Evolutionary conservation across 1,139 yeast species (phyloP).

Genomic region (Yamadazyma songkhlaensis): DNA sequence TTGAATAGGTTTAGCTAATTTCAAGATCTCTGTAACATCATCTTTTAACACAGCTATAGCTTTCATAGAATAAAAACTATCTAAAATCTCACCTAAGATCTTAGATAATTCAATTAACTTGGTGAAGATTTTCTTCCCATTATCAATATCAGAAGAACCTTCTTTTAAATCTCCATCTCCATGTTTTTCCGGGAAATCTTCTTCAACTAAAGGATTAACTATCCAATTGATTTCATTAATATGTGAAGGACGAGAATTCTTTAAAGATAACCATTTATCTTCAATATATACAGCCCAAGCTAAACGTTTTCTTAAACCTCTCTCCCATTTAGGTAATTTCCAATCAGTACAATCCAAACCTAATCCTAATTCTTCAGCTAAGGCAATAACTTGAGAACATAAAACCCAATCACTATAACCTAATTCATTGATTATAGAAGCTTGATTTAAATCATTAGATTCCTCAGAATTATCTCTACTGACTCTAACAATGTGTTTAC

Average conservation of each 20-base stretch:
- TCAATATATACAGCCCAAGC: slow-evolving; percentile 94
- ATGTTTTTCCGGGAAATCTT: slow-evolving; percentile 71
- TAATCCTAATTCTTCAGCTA: slow-evolving; percentile 82
- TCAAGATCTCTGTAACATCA: slow-evolving; percentile 63
- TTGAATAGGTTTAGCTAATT: slow-evolving; percentile 82
- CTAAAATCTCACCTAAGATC: slow-evolving; percentile 70
- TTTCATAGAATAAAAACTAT: slow-evolving; percentile 65
- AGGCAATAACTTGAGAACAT: slow-evolving; percentile 80
- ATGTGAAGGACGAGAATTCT: slow-evolving; percentile 81
- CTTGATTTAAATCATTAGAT: slow-evolving; percentile 1
- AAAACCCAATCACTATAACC: slow-evolving; percentile 78
- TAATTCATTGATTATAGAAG: slow-evolving; percentile 27
- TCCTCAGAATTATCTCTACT: slow-evolving; percentile 8
- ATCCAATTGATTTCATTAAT: slow-evolving; percentile 67
- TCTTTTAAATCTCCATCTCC: slow-evolving; percentile 57
- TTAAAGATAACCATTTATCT: slow-evolving; percentile 82
- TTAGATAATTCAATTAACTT: slow-evolving; percentile 66
- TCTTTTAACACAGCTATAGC: slow-evolving; percentile 52
- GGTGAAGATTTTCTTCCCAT: slow-evolving; percentile 69
- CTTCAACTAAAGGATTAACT: slow-evolving; percentile 59
- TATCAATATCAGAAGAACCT: slow-evolving; percentile 67
- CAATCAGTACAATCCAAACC: slow-evolving; percentile 84
- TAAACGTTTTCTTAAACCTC: slow-evolving; percentile 74
- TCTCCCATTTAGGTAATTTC: slow-evolving; percentile 92
- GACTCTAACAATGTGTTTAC: slow-evolving; percentile 43